phyloP scores from a whole-genome alignment of 805 yeast species.

The Metschnikowia lunata region DNA sequence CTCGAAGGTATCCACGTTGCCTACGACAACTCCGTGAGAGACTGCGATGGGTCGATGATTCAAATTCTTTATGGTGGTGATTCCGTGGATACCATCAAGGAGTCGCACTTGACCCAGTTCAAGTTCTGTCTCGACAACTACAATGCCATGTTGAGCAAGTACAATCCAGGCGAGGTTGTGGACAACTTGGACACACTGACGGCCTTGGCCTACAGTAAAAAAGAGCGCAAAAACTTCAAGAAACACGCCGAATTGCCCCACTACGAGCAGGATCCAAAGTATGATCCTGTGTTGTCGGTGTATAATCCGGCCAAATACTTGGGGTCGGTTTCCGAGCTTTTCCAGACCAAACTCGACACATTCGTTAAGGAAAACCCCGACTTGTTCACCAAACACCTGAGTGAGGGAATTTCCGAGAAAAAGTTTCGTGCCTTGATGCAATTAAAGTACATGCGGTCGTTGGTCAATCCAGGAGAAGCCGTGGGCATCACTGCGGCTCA shows the following conservation, averaged over 20 bases:
- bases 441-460: constrained; percentile 93
- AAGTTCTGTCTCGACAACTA: constrained; percentile 90
- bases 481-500: constrained; percentile 98
- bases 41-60: constrained; percentile 87
- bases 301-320: constrained; percentile 85
- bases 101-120: constrained; percentile 90
- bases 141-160: constrained; percentile 78
- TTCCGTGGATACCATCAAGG: constrained; percentile 88
- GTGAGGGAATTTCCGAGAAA: constrained; percentile 59
- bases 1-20: constrained; percentile 93
- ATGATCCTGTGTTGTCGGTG: constrained; percentile 84
- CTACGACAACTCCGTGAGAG: constrained; percentile 94
- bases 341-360: constrained; percentile 73
- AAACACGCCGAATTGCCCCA: constrained; percentile 63
- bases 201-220: constrained; percentile 78
- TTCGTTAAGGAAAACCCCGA: constrained; percentile 56
- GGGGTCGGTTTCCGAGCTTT: constrained; percentile 90
- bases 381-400: constrained; percentile 51
- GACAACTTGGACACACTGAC: constrained; percentile 79
- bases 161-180: constrained; percentile 70
- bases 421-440: constrained; percentile 96
- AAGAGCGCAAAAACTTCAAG: constrained; percentile 65
- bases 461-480: constrained; percentile 94
- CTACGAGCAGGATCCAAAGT: constrained; percentile 56
- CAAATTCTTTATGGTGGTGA: constrained; percentile 99